Evolutionary conservation across 345 rosid genomes (phyloP), one percentile per base, ranked within the genome.

Genomic region (Ailanthus altissimus): DNA sequence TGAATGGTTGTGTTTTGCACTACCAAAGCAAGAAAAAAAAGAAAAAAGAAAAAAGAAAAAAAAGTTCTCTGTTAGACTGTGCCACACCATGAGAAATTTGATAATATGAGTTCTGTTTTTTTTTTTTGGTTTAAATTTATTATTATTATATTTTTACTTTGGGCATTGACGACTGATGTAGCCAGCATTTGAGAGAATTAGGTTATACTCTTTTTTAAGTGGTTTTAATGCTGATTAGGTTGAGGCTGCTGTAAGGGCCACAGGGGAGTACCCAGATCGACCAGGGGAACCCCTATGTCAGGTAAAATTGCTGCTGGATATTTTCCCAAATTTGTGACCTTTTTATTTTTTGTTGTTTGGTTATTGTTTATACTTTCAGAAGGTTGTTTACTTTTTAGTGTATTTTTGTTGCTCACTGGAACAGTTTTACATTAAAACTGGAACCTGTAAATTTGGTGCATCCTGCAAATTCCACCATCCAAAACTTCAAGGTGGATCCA

Each of bases 401-500:
- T 75, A 21, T 62, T 74, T 12, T 51, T 49, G n/a, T 72, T 80
- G 25, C 64, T 82, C 28, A 16, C 51, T 81, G 71, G 71, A 83
- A 85, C 92, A 94, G 97, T 91, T 89, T 82, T 94, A 88, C 79
- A 81, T 94, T 84, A 86, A 91, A 79, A 90, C 98, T 5, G 97
- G 97, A 81, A 86, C 90, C 46, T 94, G 97, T 81, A 94, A 91
- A 87, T 94, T 93, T 84, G 97, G 97, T 81, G 97, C 97, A 25
- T 94, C 98, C 18, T 94, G 98, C 88, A 94, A 94, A 87, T 94
- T 89, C 87, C 83, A 94, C 92, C 98, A 94, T 80, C 98, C 98
- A 16, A 94, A 90, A 86, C 91, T 86, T 64, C 90, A 87, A 78
- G 91, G 80, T 80, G 93, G 88, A 77, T 85, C 95, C 67, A 78